Evolutionary conservation across 1,284 basidiomycete genomes (phyloP), one percentile per base, ranked within the genome.

Genomic region (Cryptococcus jaspeensis): DNA sequence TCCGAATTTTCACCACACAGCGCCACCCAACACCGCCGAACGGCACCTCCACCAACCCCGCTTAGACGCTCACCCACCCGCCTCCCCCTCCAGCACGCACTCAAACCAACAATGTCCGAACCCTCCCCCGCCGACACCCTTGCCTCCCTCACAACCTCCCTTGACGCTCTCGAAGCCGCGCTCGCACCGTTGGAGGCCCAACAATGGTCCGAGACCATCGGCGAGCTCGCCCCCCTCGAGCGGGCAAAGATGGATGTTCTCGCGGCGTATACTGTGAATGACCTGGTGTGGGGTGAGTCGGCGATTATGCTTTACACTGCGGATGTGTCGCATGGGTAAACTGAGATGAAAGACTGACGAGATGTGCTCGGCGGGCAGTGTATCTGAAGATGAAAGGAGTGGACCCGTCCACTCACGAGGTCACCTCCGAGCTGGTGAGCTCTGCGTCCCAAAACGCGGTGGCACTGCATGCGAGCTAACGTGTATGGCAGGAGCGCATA

Each of bases 201-300:
- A 48, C 45, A 51, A 50, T 70, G 61, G 62, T 43, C 46, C 11
- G 60, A 60, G 2, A 63, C 60, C 11, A 35, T 57, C 13, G 56
- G 59, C n/a, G 40, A 41, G 25, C 41, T 70, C n/a, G 38, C 44
- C 4, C 45, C 52, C 11, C 32, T 72, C 5, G 65, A 72, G 25
- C 55, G 71, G 44, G 72, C 72, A 2, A 76, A 76, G 64, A 65
- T 74, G 58, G 71, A 74, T 43, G 61, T 76, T 13, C 50, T 75
- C 52, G 50, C 69, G 8, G 64, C 68, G 5, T 76, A 70, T 52
- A 62, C 73, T 6, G 63, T 74, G 39, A 73, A 74, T 57, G 71
- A 76, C 59, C 57, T 76, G 25, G 64, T 75, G 42, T 76, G 74
- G 74, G 60, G 74, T 75, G 57, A 64, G 74, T 68, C 9, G 5